Conservation (phyloP, 2,329 filamentous ascomycete species). For the Ophiosphaerella korrae region DNA sequence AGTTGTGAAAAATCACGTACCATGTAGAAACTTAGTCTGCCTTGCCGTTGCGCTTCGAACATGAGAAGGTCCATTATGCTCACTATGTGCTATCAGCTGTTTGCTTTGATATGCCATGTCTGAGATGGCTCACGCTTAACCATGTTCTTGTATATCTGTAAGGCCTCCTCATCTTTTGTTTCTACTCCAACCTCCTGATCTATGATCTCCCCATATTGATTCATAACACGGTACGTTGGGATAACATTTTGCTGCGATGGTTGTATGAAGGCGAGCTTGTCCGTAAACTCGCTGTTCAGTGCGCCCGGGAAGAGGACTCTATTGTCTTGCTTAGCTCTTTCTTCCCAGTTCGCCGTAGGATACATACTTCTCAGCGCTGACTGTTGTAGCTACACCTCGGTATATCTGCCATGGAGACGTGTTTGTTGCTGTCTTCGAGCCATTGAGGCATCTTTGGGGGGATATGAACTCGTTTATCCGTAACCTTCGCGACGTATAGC, state of each 20-base stretch:
- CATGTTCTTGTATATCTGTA: conserved; percentile 69
- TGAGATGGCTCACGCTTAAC: conserved; percentile 53
- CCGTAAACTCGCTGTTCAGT: conserved; percentile 90
- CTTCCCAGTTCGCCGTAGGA: neutral
- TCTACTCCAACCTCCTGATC: conserved; percentile 72
- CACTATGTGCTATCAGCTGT: conserved; percentile 47
- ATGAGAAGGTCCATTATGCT: conserved; percentile 96
- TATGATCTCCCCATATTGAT: conserved; percentile 83
- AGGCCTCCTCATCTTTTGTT: conserved; percentile 66
- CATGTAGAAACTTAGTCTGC: conserved; percentile 96
- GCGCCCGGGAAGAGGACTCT: conserved; percentile 86
- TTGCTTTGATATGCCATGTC: neutral
- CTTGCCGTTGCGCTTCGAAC: conserved; percentile 96
- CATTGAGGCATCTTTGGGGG: conserved; percentile 20
- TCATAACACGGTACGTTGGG: conserved; percentile 88
- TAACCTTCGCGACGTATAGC: conserved; percentile 35
- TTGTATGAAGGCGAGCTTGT: conserved; percentile 74
- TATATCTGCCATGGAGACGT: conserved; percentile 49
- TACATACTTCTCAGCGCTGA: conserved; percentile 64
- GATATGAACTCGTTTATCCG: conserved; percentile 19
- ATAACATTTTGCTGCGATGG: conserved; percentile 74
- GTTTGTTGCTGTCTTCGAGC: conserved; percentile 13
- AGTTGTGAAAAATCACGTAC: conserved; percentile 53
- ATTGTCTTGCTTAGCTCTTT: neutral
- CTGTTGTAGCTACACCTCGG: conserved; percentile 62